Percentiles rank a stretch among this genome's conserved stretches.
Evolutionary conservation across 768 basidiomycete genomes (phyloP).

Genomic region (Dictyophora rubrovolvata): DNA sequence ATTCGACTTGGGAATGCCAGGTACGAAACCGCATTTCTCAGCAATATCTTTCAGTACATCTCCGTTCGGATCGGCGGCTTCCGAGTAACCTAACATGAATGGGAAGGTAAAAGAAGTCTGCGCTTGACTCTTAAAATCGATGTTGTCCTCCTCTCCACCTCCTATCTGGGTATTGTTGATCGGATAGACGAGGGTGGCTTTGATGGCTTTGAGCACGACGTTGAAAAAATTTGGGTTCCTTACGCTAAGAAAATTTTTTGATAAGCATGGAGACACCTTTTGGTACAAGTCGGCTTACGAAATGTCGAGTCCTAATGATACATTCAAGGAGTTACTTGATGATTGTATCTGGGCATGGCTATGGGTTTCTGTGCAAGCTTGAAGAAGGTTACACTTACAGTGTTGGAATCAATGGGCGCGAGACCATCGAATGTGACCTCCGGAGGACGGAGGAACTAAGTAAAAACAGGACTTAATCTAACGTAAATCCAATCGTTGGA

Average conservation of each 20-base stretch:
- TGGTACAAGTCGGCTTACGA: conserved; percentile 33
- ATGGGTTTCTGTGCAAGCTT: background rate
- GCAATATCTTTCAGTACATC: conserved; percentile 52
- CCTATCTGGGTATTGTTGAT: conserved; percentile 63
- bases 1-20: conserved; percentile 32
- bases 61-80: conserved; percentile 38
- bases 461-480: background rate
- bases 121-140: conserved; percentile 37
- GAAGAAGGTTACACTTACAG: conserved; percentile 27
- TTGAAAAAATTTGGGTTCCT: conserved; percentile 75
- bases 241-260: conserved; percentile 38
- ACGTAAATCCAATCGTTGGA: background rate
- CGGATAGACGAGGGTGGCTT: conserved; percentile 63
- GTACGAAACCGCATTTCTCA: conserved; percentile 45
- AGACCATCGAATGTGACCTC: conserved; percentile 48
- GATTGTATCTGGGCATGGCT: conserved; percentile 26
- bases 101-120: conserved; percentile 68
- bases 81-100: conserved; percentile 55
- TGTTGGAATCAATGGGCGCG: conserved; percentile 29
- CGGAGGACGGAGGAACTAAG: conserved; percentile 71
- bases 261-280: conserved; percentile 10
- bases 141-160: conserved; percentile 37
- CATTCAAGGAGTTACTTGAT: conserved; percentile 31
- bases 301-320: conserved; percentile 59
- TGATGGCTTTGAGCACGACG: conserved; percentile 53